phyloP scores from a whole-genome alignment of 176 grass and related monocot genomes.

The Carex parvula region DNA sequence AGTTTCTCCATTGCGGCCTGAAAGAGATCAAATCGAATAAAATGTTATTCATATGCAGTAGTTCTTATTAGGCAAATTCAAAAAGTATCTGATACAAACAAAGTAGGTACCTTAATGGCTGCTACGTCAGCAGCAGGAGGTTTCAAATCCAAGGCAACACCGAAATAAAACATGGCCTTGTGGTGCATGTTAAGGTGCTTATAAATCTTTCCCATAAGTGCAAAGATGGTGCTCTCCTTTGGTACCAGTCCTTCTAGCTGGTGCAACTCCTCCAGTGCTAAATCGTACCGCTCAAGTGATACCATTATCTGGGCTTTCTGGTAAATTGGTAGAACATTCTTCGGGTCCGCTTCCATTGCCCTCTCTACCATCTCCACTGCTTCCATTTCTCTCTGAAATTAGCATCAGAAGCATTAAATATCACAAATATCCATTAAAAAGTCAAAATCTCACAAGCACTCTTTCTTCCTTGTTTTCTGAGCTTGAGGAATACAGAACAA shows the following conservation, averaged over 20 bases:
- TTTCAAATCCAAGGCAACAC: conserved; percentile 94
- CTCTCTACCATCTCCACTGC: conserved; percentile 86
- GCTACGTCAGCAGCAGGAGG: conserved; percentile 88
- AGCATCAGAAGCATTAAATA: neutral
- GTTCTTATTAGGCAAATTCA: neutral
- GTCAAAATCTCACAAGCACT: neutral
- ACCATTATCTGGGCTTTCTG: conserved; percentile 84
- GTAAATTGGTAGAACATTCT: conserved; percentile 95
- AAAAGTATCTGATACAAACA: neutral
- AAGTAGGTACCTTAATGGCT: conserved; percentile 67
- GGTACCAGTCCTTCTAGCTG: conserved; percentile 65
- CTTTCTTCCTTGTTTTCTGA: neutral
- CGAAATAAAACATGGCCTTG: conserved; percentile 98
- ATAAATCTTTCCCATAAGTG: conserved; percentile 96
- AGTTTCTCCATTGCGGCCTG: conserved; percentile 98
- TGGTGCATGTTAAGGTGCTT: conserved; percentile 86
- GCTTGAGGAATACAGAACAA: neutral
- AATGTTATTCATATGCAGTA: neutral
- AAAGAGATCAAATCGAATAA: conserved; percentile 4
- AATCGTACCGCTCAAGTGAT: conserved; percentile 50
- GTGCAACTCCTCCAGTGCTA: conserved; percentile 85
- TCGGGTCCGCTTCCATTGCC: conserved; percentile 75
- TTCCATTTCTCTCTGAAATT: conserved; percentile 35
- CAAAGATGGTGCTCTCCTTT: conserved; percentile 85
- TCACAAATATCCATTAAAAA: conserved; percentile 3